Evolutionary conservation across 495 filamentous ascomycete genomes (phyloP).

Genomic region (Terfezia boudieri): DNA sequence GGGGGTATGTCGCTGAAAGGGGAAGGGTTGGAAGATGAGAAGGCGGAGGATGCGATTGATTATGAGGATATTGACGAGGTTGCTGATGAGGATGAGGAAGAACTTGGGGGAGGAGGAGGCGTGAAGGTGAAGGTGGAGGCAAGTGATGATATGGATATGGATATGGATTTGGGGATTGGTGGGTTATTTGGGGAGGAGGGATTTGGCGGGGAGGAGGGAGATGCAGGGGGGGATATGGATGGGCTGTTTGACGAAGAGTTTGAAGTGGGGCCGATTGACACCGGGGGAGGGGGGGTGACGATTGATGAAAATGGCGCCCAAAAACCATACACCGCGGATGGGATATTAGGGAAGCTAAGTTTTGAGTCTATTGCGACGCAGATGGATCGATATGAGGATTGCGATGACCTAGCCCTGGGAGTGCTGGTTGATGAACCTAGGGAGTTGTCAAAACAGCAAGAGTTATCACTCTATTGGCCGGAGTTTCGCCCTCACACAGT

Average conservation of each 20-base stretch:
- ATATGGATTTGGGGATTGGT: conserved; percentile 27
- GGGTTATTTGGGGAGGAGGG: conserved; percentile 24
- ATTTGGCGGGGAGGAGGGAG: conserved; percentile 10
- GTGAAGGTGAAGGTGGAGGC: conserved; percentile 20
- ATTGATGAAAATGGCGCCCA: not conserved
- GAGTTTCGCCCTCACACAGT: conserved; percentile 17
- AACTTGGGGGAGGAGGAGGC: conserved; percentile 25
- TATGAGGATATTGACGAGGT: conserved; percentile 49
- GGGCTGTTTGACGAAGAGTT: conserved; percentile 30
- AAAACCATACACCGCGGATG: not conserved
- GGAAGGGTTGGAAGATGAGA: conserved; percentile 25
- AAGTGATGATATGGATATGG: conserved; percentile 22
- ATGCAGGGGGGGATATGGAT: conserved; percentile 23
- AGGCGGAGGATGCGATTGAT: conserved; percentile 62
- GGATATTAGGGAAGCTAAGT: not conserved
- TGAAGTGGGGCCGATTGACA: not conserved
- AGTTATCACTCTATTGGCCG: conserved; percentile 1
- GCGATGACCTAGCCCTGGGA: not conserved
- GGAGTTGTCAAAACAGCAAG: not conserved
- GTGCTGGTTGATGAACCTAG: not conserved
- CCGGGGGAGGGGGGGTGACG: not conserved
- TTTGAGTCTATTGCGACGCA: not conserved
- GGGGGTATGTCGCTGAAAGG: not conserved
- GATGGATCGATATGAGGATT: not conserved
- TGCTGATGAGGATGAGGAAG: conserved; percentile 28